Base-by-base conservation (phyloP, 192 early-diverging fungal genomes). In the Fimicolochytrium jonesii region DNA sequence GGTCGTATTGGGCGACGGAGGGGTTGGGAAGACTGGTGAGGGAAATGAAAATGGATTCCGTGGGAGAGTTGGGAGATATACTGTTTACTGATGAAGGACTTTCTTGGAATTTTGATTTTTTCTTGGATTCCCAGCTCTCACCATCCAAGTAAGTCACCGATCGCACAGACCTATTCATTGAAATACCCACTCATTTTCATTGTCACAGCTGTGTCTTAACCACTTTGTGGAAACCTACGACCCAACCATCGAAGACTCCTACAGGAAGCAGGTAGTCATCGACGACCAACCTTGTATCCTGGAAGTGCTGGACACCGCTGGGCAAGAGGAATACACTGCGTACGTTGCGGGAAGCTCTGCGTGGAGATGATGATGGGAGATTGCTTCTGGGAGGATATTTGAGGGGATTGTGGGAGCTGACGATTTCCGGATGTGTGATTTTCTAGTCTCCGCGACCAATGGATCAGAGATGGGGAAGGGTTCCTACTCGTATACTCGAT, bases 221-320 rank as follows among this genome's bases (percentile, higher is more conserved):
- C 77, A 79, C 50, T 79, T 79, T 51, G 71, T 79, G 23, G 53
- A 39, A 39, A 55, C 53, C 33, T 98, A 98, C 68, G 95, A 98
- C 70, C 95, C 95, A 7, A 98, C 95, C 18, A 98, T 95, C 58
- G 95, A 97, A 79, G 94, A 97, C 77, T 95, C 93, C n/a, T 97
- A 97, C 79, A 86, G 90, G 52, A 95, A 95, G 70, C 94, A 95
- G 73, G 90, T 92, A 68, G 81, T 91, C 18, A 92, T 97, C 50
- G 93, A 97, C 71, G 87, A 90, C 32, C 84, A 87, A 59, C 86
- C 87, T 0, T 89, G 90, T 37, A 83, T 93, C 59, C 80, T 97
- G 23, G 94, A 97, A 56, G 89, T 97, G 9, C 83, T 97, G 43
- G 94, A 97, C 71, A 97, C 93, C 6, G 93, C 93, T 15, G 94